Base-by-base conservation (phyloP, 768 basidiomycete genomes). In the Terana coerulea region DNA sequence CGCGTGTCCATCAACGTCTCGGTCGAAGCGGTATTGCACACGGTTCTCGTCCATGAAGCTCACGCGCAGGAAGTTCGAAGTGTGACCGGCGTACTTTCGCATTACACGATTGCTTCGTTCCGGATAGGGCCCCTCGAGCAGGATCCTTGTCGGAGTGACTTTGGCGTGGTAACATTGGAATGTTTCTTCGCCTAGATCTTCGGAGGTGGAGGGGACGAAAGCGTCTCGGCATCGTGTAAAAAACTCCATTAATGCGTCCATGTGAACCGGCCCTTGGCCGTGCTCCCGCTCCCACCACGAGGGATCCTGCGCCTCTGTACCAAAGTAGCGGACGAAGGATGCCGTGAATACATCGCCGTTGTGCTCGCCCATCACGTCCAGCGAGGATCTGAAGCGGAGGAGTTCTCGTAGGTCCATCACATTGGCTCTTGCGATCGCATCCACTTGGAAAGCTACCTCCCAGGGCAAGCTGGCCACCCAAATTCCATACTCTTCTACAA, bases 31-130 rank as follows among this genome's bases (percentile, higher is more conserved):
- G 33, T 28, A 47, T 19, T 54, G 44, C 19, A 86, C 73, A 36
- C 75, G 72, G 57, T 91, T 84, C 68, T 94, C 91, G 49, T 92
- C 91, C 3, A 83, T 77, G 58, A 93, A 90, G 57, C 87, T 82
- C 26, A 92, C 89, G 9, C 91, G 83, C 28, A 94, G 61, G 62
- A 94, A 94, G 57, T 79, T 71, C 29, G 86, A 77, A 36, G 81
- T 72, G 50, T 77, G 76, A 0, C 73, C 74, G 40, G 71, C 64
- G 54, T 83, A 92, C 51, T 72, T 67, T 1, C 91, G 82, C 51
- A 94, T 81, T 40, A 91, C 77, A 1, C 87, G 77, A 55, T 94
- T 94, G 2, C 87, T 86, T 60, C 90, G 83, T 17, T 79, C 78
- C 0, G 80, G 61, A 51, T 79, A 83, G 1, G 90, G 90, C 0